phyloP scores from a whole-genome alignment of 179 eudicot genomes.

The Patellifolia procumbens region DNA sequence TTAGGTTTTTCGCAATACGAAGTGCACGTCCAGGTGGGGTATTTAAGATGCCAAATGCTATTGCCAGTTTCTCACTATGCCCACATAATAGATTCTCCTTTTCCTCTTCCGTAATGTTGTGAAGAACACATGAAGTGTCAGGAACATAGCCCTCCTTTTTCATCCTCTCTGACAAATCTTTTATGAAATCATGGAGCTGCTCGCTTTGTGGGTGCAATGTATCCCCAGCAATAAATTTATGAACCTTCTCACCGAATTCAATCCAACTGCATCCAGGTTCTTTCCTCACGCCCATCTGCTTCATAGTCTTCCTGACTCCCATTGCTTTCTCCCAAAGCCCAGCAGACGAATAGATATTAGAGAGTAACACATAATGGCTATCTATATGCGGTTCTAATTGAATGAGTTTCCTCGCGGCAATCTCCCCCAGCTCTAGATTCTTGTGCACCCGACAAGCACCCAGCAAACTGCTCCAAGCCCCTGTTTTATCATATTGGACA shows the following conservation, averaged over 20 bases:
- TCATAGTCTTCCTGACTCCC: conserved; percentile 49
- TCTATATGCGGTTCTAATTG: conserved; percentile 55
- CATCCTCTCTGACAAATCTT: conserved; percentile 45
- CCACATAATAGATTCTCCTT: conserved; percentile 51
- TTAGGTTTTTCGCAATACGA: conserved; percentile 50
- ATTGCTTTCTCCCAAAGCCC: conserved; percentile 58
- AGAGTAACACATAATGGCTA: conserved; percentile 66
- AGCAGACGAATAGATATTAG: conserved; percentile 53
- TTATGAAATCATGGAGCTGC: conserved; percentile 41
- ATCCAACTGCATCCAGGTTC: conserved; percentile 71
- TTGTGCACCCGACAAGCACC: conserved; percentile 59
- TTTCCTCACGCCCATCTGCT: conserved; percentile 49
- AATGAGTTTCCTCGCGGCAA: conserved; percentile 45
- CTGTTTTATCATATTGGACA: conserved; percentile 34
- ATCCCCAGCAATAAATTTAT: conserved; percentile 58
- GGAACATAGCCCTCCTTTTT: conserved; percentile 54
- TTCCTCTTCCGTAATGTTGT: conserved; percentile 42
- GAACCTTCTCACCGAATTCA: conserved; percentile 54
- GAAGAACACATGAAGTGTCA: conserved; percentile 54
- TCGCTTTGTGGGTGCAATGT: conserved; percentile 44
- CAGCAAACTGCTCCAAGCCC: conserved; percentile 61
- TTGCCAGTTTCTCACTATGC: conserved; percentile 53
- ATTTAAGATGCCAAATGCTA: conserved; percentile 49
- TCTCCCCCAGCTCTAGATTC: conserved; percentile 56
- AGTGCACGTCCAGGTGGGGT: conserved; percentile 41